Evolutionary conservation across 495 filamentous ascomycete species (phyloP).

Genomic region (Aspergillus leporis): DNA sequence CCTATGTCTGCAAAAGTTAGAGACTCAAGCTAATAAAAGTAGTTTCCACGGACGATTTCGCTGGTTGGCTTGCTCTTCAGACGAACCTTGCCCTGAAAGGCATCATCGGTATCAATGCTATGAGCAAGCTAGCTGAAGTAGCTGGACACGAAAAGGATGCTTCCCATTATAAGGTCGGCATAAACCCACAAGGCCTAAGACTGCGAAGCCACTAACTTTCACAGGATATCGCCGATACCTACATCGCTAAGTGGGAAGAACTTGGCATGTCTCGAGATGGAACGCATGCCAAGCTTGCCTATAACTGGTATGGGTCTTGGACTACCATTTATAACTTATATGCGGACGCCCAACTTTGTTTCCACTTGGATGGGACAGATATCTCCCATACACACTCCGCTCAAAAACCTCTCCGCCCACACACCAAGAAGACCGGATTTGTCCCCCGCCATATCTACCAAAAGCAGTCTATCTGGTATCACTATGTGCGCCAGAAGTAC

Average conservation of each 20-base stretch:
- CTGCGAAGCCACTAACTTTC: neutral
- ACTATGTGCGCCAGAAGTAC: slow-evolving; percentile 75
- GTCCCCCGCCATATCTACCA: slow-evolving; percentile 77
- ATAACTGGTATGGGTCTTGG: slow-evolving; percentile 95
- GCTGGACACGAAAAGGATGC: slow-evolving; percentile 67
- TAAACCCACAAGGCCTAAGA: neutral
- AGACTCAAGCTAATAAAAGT: neutral
- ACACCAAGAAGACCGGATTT: slow-evolving; percentile 38
- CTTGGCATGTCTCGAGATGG: slow-evolving; percentile 78
- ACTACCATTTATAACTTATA: slow-evolving; percentile 93
- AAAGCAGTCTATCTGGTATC: slow-evolving; percentile 84
- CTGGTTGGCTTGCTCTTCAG: slow-evolving; percentile 87
- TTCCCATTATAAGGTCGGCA: slow-evolving; percentile 59
- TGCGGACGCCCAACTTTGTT: slow-evolving; percentile 78
- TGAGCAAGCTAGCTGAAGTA: slow-evolving; percentile 78
- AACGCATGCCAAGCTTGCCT: slow-evolving; percentile 85
- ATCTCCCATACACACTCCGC: slow-evolving; percentile 14
- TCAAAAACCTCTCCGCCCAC: slow-evolving; percentile 35
- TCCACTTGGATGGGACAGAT: slow-evolving; percentile 60
- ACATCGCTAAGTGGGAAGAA: slow-evolving; percentile 82
- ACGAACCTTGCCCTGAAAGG: slow-evolving; percentile 94
- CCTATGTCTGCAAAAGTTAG: neutral
- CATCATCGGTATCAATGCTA: slow-evolving; percentile 91
- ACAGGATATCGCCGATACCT: slow-evolving; percentile 67
- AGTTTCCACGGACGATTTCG: slow-evolving; percentile 93